Evolutionary conservation across 2,329 filamentous ascomycete genomes (phyloP).

Genomic region (Xenoacremonium recifei): DNA sequence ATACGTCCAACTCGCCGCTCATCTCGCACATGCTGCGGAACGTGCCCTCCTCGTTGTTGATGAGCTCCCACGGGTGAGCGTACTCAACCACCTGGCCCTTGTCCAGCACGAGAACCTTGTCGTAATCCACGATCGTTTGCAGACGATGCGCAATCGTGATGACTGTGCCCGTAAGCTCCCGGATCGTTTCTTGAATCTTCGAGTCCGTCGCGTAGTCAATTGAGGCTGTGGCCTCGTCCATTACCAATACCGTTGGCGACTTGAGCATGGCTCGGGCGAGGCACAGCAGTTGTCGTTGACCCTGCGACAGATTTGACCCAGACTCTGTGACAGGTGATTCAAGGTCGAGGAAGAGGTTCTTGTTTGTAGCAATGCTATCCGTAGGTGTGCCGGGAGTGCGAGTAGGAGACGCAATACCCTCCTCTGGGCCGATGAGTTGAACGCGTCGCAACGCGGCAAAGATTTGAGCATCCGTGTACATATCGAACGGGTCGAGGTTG

Average conservation of each 20-base stretch:
- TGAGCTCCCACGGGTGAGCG: conserved; percentile 82
- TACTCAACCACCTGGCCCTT: conserved; percentile 86
- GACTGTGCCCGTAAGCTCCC: conserved; percentile 89
- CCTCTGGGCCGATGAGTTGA: conserved; percentile 72
- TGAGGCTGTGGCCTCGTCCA: conserved; percentile 97
- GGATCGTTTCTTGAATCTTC: conserved; percentile 95
- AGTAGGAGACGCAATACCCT: conserved; percentile 33
- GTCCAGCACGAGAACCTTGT: conserved; percentile 93
- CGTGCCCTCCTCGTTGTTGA: conserved; percentile 65
- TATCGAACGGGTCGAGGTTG: conserved; percentile 88
- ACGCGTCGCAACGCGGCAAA: conserved; percentile 84
- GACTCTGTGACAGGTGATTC: conserved; percentile 83
- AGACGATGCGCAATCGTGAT: conserved; percentile 95
- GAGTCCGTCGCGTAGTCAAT: conserved; percentile 95
- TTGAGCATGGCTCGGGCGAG: conserved; percentile 91
- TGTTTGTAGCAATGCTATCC: conserved; percentile 65
- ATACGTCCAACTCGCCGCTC: conserved; percentile 55
- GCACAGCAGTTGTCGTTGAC: conserved; percentile 91
- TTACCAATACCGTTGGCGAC: conserved; percentile 87
- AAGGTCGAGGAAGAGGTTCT: conserved; percentile 90
- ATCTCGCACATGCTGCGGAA: conserved; percentile 65
- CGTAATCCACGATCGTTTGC: conserved; percentile 96
- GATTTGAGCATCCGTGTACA: conserved; percentile 88
- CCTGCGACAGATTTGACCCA: conserved; percentile 91
- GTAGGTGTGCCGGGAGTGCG: conserved; percentile 18